Percentiles rank a stretch among this genome's conserved stretches.
Evolutionary conservation across 176 grass and related monocot species (phyloP).

Genomic region (Leersia perrieri): DNA sequence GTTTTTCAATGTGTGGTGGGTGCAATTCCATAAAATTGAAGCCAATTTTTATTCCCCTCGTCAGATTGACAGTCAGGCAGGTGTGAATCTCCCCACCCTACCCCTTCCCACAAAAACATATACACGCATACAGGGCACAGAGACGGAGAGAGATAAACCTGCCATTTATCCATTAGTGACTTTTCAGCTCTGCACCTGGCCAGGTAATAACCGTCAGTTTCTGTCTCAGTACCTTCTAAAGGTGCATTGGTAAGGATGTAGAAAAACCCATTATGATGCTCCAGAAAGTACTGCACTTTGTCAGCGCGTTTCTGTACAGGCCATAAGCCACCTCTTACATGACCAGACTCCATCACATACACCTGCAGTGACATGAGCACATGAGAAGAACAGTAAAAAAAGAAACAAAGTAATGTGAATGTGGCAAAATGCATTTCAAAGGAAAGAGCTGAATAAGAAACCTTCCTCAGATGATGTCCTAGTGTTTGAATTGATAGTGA

Average conservation of each 20-base stretch:
- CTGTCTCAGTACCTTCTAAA: constrained; percentile 26
- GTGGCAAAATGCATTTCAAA: not conserved
- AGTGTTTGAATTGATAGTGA: constrained; percentile 86
- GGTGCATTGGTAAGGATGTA: constrained; percentile 96
- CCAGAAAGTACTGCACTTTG: constrained; percentile 91
- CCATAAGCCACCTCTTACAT: constrained; percentile 63
- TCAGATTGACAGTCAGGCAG: not conserved
- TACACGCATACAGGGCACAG: not conserved
- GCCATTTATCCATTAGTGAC: constrained; percentile 65
- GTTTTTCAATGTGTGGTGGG: not conserved
- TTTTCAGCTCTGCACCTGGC: constrained; percentile 76
- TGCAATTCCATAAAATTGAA: not conserved
- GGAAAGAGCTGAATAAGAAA: constrained; percentile 41
- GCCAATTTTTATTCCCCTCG: not conserved
- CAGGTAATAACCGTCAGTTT: constrained; percentile 72
- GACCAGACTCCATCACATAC: constrained; percentile 73
- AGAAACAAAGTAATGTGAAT: constrained; percentile 6
- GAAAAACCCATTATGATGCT: constrained; percentile 91
- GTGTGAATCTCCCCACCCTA: not conserved
- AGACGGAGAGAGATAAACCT: constrained; percentile 46
- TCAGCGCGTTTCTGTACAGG: constrained; percentile 60
- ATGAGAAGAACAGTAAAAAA: constrained; percentile 37
- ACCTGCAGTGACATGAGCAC: constrained; percentile 58
- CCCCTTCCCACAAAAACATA: not conserved
- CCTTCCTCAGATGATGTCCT: constrained; percentile 97